Conservation (phyloP, 139 green algal species). For the Picochlorum sp. region DNA sequence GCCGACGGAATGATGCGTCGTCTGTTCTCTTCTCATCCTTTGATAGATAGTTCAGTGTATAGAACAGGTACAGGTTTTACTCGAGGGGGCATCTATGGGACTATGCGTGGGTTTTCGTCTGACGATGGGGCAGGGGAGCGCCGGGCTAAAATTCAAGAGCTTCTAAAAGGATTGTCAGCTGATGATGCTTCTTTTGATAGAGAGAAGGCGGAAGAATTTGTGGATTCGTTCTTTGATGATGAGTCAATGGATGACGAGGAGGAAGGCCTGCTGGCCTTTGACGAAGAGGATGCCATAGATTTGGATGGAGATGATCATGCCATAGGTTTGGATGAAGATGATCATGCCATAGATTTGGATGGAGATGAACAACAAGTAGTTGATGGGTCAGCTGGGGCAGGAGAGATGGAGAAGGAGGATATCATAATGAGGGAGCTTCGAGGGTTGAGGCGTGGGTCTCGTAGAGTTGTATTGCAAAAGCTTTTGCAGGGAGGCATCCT, state of each 20-base stretch:
- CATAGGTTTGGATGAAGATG: too few relatives aligned
- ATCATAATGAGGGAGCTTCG: slow-evolving; percentile 16
- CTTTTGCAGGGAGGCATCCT: slow-evolving; percentile 25
- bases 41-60: too few relatives aligned
- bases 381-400: not conserved
- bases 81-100: too few relatives aligned
- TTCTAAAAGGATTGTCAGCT: not conserved
- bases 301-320: not conserved
- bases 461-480: slow-evolving; percentile 22
- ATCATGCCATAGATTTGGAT: not conserved
- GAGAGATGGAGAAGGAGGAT: slow-evolving; percentile 2
- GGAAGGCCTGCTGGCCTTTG: not conserved
- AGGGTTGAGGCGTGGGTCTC: slow-evolving; percentile 16
- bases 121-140: too few relatives aligned
- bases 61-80: too few relatives aligned
- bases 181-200: not conserved
- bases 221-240: not conserved
- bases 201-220: not conserved
- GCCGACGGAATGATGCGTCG: too few relatives aligned
- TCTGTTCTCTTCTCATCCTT: too few relatives aligned
- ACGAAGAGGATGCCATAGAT: not conserved
- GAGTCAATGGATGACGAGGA: not conserved
- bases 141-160: too few relatives aligned
- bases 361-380: not conserved
- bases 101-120: too few relatives aligned